phyloP scores from a whole-genome alignment of 2,329 filamentous ascomycete genomes.

The Pseudopyrenochaeta lycopersici region DNA sequence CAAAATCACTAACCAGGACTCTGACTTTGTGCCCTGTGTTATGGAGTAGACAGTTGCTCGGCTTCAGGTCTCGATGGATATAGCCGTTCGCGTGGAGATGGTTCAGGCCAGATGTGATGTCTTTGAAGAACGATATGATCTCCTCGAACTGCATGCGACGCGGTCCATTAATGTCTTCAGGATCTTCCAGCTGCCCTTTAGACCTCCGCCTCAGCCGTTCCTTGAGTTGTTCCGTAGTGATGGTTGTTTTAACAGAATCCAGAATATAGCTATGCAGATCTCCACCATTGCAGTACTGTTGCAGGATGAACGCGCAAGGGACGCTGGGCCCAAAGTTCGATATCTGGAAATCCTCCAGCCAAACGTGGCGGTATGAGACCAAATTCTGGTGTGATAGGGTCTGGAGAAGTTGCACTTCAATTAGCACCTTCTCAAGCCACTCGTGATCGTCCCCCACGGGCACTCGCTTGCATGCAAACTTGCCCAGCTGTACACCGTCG shows the following conservation, averaged over 20 bases:
- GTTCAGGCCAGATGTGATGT: slow-evolving; percentile 90
- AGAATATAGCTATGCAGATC: slow-evolving; percentile 89
- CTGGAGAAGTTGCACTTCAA: slow-evolving; percentile 92
- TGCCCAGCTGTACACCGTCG: slow-evolving; percentile 85
- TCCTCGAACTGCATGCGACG: slow-evolving; percentile 80
- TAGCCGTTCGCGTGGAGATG: slow-evolving; percentile 92
- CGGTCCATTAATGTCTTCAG: slow-evolving; percentile 60
- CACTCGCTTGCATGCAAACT: slow-evolving; percentile 96
- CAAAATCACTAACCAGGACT: slow-evolving; percentile 96
- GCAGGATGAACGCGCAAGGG: slow-evolving; percentile 94
- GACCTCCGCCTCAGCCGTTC: slow-evolving; percentile 85
- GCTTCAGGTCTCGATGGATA: slow-evolving; percentile 95
- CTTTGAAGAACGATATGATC: slow-evolving; percentile 95
- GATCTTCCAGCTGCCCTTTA: slow-evolving; percentile 75
- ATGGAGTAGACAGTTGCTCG: slow-evolving; percentile 92
- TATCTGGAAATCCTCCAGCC: slow-evolving; percentile 88
- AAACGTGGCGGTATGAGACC: slow-evolving; percentile 96
- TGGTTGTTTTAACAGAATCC: slow-evolving; percentile 67
- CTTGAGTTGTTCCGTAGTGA: slow-evolving; percentile 85
- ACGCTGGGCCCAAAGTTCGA: slow-evolving; percentile 88
- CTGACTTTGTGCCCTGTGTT: slow-evolving; percentile 73
- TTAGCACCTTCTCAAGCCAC: slow-evolving; percentile 93
- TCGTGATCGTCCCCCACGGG: slow-evolving; percentile 92
- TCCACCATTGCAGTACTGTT: slow-evolving; percentile 95
- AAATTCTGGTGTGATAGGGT: slow-evolving; percentile 93